These are phyloP conservation scores for Persicaria maculosa DNA, from an alignment of 148 eudicot species.

Conservation along the genomic window DNA sequence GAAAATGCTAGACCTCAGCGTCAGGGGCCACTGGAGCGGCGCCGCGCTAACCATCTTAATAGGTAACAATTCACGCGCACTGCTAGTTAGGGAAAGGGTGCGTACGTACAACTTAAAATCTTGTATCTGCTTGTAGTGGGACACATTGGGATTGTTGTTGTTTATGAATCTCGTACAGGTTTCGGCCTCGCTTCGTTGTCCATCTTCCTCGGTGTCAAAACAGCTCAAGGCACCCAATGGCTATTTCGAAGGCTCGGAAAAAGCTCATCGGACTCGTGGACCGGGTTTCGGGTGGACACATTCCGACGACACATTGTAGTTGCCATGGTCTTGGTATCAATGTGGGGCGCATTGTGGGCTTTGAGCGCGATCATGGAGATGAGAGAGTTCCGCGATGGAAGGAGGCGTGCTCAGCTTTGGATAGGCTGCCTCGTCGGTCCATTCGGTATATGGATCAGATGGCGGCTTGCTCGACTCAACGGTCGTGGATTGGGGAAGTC, in stretches of 20 bases:
- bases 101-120: no score
- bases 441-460: slow-evolving; percentile 83
- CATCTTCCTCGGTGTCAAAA: slow-evolving; percentile 51
- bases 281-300: slow-evolving; percentile 14
- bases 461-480: slow-evolving; percentile 82
- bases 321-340: slow-evolving; percentile 24
- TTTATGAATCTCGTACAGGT: slow-evolving; percentile 42
- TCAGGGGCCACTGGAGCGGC: slow-evolving; percentile 61
- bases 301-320: slow-evolving; percentile 24
- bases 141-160: no score
- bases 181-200: slow-evolving; percentile 54
- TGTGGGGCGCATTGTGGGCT: slow-evolving; percentile 43
- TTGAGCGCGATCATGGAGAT: slow-evolving; percentile 38
- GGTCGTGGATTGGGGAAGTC: slow-evolving; percentile 71
- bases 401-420: slow-evolving; percentile 62
- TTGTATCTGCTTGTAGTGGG: no score
- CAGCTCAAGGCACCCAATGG: slow-evolving; percentile 49
- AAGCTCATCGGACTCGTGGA: background rate
- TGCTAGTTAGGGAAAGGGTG: no score
- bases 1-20: slow-evolving; percentile 80
- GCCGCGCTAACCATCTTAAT: slow-evolving; percentile 46
- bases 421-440: slow-evolving; percentile 83
- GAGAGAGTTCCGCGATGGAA: slow-evolving; percentile 42
- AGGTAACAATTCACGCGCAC: slow-evolving; percentile 27
- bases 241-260: slow-evolving; percentile 19